Evolutionary conservation across 768 basidiomycete species (phyloP), one percentile per base, ranked within the genome.

Genomic region (Antrodiella citrinella): DNA sequence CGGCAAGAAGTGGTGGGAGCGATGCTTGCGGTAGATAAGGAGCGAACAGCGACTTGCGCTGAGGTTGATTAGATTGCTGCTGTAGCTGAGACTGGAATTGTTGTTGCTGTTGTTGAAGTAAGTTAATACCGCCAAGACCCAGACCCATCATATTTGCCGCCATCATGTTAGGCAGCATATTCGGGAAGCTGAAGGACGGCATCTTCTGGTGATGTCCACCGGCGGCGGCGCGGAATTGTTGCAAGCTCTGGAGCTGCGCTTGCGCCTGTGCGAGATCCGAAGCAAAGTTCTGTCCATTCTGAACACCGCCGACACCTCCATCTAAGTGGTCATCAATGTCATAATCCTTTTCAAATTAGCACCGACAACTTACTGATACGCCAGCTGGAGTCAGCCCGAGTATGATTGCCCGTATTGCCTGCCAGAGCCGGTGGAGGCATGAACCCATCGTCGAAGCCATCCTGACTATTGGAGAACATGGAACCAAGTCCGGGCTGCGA

Each of bases 21-120:
- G 93, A 96, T 11, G 94, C 95, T 66, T 97, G 94, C 46, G 96
- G 96, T 54, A 99, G 82, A 65, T 99, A 99, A 49, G 96, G 96
- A 51, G 95, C 95, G 65, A 99, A 99, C 35, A 99, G 78, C 42
- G 92, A 97, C 72, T 98, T 98, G 68, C 96, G 86, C 68, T 96
- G 92, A 26, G 93, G 94, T 54, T 93, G 89, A 58, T 69, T 86
- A 12, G 84, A 84, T 67, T 92, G 90, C 62, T 96, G 94, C 62
- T 95, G 92, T 19, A 97, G 75, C 62, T 96, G 94, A 51, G 90
- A 86, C 70, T 93, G 93, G 74, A 96, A 95, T 57, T 90, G 93
- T 59, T 89, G 87, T 48, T 94, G 92, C 56, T 94, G 89, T 61
- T 95, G 92, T 62, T 95, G 93, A 53, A 93, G 77, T 20, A 94